Conservation (phyloP, 108 stramenopile species). For the Cyclotella kingstonii region DNA sequence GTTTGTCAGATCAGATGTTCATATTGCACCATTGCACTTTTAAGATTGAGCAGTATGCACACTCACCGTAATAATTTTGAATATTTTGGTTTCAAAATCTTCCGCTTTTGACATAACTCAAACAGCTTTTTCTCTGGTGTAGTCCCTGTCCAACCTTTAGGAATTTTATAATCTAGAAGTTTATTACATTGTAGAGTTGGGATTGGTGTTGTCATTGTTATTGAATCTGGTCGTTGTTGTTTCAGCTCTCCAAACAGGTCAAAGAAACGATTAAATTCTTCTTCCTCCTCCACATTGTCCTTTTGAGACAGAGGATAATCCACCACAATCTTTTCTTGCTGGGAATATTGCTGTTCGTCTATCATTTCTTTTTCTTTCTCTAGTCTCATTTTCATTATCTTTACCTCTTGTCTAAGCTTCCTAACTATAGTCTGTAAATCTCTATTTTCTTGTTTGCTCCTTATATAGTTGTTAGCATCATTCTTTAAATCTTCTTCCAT, state of each 20-base stretch:
- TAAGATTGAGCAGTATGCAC: background rate
- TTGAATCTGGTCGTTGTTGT: conserved; percentile 20
- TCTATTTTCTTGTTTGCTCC: conserved; percentile 68
- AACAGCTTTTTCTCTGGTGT: conserved; percentile 63
- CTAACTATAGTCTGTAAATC: conserved; percentile 51
- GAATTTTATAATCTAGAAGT: conserved; percentile 33
- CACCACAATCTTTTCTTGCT: conserved; percentile 13
- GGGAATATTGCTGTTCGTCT: conserved; percentile 13
- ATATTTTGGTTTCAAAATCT: conserved; percentile 54
- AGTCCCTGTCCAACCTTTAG: conserved; percentile 70
- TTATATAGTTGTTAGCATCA: conserved; percentile 77
- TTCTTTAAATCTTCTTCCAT: conserved; percentile 55
- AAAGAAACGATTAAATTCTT: conserved; percentile 12
- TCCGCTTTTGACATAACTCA: conserved; percentile 56
- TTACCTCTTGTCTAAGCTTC: conserved; percentile 42
- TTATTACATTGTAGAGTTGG: background rate
- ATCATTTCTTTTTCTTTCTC: conserved; percentile 33
- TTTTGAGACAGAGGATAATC: conserved; percentile 12
- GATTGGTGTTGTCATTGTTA: conserved; percentile 5
- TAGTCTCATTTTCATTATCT: conserved; percentile 38
- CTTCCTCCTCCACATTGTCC: background rate
- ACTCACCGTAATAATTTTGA: conserved; percentile 31
- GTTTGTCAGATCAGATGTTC: background rate
- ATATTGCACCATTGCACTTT: background rate
- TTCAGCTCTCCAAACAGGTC: conserved; percentile 22